A percentile compares a stretch with the other conserved stretches of the same genome.
phyloP scores from a whole-genome alignment of 2,329 filamentous ascomycete genomes.

The Claviceps pusilla region DNA sequence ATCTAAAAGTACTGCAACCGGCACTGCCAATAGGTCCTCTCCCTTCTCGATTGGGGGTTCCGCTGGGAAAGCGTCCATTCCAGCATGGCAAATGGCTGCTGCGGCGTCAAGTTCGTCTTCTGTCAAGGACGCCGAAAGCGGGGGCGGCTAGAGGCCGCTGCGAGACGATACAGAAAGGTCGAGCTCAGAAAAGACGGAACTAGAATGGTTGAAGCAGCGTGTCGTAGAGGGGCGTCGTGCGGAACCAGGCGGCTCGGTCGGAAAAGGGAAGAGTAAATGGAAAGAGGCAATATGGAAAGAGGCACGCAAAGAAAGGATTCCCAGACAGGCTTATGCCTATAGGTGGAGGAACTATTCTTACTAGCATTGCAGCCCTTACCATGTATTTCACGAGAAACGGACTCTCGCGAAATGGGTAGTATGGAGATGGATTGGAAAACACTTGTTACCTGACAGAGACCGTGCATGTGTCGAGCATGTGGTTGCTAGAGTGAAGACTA shows the following conservation, averaged over 20 bases:
- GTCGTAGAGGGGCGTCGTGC: no score
- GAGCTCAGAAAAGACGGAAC: neutral
- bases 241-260: no score
- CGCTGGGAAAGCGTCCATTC: conserved; percentile 51
- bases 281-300: no score
- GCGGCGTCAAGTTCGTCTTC: conserved; percentile 21
- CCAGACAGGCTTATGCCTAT: neutral
- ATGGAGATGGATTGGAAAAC: no score
- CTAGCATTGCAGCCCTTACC: no score
- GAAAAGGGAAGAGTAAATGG: neutral
- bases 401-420: neutral
- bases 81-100: conserved; percentile 65
- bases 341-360: neutral
- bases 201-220: neutral
- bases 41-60: conserved; percentile 14
- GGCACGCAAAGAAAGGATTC: neutral
- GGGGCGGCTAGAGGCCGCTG: conserved; percentile 1
- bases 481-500: no score
- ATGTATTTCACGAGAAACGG: no score
- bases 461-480: no score
- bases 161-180: neutral
- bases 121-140: conserved; percentile 12
- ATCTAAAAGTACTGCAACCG: conserved; percentile 17
- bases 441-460: no score
- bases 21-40: conserved; percentile 22